These are phyloP conservation scores for Heliamphora exappendiculata DNA, from an alignment of 148 eudicot genomes.

Conservation along the genomic window DNA sequence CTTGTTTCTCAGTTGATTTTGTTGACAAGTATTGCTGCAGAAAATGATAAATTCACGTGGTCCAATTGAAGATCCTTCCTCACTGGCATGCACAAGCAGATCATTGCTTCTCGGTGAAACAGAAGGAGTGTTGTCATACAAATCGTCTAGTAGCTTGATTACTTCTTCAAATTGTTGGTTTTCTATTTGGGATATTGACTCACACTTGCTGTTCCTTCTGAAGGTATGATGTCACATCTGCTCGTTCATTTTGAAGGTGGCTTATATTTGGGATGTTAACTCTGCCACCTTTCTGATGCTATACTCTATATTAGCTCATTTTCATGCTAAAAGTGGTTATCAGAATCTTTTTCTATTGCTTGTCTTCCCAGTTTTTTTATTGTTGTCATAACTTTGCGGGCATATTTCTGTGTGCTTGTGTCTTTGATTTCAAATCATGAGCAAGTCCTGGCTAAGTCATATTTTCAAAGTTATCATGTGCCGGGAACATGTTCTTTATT, in stretches of 20 bases:
- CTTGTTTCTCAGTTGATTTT: slow-evolving; percentile 13
- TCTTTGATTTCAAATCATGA: not conserved
- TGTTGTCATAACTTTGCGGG: not conserved
- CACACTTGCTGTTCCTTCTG: slow-evolving; percentile 73
- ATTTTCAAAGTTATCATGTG: not conserved
- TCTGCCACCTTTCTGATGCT: not conserved
- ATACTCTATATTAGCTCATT: not conserved
- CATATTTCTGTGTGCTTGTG: not conserved
- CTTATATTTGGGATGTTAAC: not conserved
- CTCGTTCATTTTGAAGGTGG: not conserved
- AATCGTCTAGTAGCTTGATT: slow-evolving; percentile 66
- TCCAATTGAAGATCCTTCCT: slow-evolving; percentile 89
- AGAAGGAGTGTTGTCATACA: slow-evolving; percentile 59
- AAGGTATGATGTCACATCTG: slow-evolving; percentile 42
- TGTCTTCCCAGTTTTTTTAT: not conserved
- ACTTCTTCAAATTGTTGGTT: slow-evolving; percentile 63
- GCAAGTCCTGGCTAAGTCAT: not conserved
- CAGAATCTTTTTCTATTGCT: not conserved
- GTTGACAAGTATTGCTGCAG: slow-evolving; percentile 54
- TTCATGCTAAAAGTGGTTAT: not conserved
- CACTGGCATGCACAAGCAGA: slow-evolving; percentile 54
- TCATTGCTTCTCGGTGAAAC: slow-evolving; percentile 46
- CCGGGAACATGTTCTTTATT: not conserved
- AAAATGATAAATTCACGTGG: slow-evolving; percentile 55
- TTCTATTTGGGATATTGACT: slow-evolving; percentile 60